These are phyloP conservation scores for Guyanaporus albipodus DNA, from an alignment of 768 basidiomycete species.

Conservation along the genomic window DNA sequence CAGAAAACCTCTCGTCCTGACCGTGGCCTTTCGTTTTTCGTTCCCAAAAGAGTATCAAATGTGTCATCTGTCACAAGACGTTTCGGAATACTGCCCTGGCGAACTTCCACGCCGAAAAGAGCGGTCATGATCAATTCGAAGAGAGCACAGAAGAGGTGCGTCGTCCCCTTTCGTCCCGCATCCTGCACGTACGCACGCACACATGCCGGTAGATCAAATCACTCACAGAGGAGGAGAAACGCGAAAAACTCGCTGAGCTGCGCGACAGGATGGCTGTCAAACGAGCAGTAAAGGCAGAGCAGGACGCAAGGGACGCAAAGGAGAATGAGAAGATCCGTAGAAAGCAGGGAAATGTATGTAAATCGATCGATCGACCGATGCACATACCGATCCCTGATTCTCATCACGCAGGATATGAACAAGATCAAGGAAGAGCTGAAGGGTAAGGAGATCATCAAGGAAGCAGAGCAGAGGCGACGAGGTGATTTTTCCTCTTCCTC, in stretches of 20 bases:
- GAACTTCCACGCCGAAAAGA: conserved; percentile 92
- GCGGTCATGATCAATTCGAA: conserved; percentile 93
- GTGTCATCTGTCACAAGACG: conserved; percentile 77
- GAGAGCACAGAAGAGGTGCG: conserved; percentile 89
- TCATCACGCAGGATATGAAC: conserved; percentile 52
- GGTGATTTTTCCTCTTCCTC: conserved; percentile 40
- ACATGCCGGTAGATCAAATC: conserved; percentile 54
- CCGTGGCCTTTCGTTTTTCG: not conserved
- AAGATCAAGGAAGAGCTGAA: conserved; percentile 73
- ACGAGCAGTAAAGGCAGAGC: conserved; percentile 62
- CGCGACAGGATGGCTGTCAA: conserved; percentile 78
- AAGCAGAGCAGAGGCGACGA: conserved; percentile 74
- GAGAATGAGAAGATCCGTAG: conserved; percentile 77
- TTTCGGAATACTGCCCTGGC: conserved; percentile 86
- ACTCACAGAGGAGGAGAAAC: conserved; percentile 91
- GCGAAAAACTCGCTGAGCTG: conserved; percentile 74
- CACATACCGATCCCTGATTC: conserved; percentile 12
- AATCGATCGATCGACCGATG: no score
- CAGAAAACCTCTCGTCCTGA: no score
- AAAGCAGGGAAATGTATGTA: conserved; percentile 74
- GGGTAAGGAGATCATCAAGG: conserved; percentile 76
- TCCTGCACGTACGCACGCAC: no score
- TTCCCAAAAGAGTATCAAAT: conserved; percentile 62
- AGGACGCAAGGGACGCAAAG: conserved; percentile 69
- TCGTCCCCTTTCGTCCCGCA: no score